phyloP scores from a whole-genome alignment of 176 grass and related monocot genomes.

The Puccinellia tenuiflora region DNA sequence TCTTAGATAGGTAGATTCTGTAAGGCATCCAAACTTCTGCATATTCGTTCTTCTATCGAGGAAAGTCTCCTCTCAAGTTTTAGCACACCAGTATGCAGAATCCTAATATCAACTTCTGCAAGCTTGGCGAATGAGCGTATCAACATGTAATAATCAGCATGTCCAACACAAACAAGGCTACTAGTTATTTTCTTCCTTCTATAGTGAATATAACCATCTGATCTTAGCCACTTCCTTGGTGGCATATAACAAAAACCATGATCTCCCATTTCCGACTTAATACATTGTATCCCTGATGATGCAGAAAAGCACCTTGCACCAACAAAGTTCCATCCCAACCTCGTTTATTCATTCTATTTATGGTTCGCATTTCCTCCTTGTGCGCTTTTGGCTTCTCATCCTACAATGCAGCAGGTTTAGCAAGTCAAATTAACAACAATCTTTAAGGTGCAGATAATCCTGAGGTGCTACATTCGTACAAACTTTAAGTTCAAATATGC shows the following conservation, averaged over 20 bases:
- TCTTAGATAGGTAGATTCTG: not conserved
- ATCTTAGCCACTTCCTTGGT: conserved; percentile 32
- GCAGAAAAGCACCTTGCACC: conserved; percentile 8
- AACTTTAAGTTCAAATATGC: not conserved
- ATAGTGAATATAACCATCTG: conserved; percentile 73
- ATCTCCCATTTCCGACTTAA: conserved; percentile 78
- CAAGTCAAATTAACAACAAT: not conserved
- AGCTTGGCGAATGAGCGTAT: conserved; percentile 67
- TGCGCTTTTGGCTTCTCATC: conserved; percentile 31
- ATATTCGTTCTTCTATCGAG: conserved; percentile 53
- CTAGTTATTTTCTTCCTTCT: conserved; percentile 28
- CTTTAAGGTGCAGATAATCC: not conserved
- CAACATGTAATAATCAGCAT: conserved; percentile 90
- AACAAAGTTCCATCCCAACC: conserved; percentile 15
- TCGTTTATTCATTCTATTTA: conserved; percentile 25
- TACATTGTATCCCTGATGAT: conserved; percentile 33
- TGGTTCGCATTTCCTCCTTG: conserved; percentile 15
- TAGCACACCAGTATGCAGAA: conserved; percentile 60
- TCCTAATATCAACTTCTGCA: conserved; percentile 55
- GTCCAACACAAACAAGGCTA: conserved; percentile 48
- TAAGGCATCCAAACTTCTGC: conserved; percentile 33
- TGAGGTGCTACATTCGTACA: not conserved
- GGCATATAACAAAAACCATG: conserved; percentile 57
- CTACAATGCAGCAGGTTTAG: conserved; percentile 33
- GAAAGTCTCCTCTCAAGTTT: conserved; percentile 69